Base-by-base conservation (phyloP, 805 yeast genomes). In the Metschnikowia aberdeeniae region DNA sequence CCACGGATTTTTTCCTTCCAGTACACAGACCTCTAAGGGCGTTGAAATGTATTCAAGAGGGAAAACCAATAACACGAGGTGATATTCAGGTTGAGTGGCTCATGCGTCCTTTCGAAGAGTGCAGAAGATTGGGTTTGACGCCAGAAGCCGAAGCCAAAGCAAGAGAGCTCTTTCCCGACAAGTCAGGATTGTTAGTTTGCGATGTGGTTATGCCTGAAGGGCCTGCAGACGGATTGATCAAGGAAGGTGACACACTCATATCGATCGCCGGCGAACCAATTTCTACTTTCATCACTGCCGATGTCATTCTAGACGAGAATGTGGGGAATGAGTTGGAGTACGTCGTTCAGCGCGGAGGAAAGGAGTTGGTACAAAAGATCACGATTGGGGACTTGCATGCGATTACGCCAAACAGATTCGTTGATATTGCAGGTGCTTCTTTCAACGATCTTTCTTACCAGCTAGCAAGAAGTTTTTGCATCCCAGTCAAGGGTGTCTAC, bases 1-100 rank as follows among this genome's bases (percentile, higher is more conserved):
- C 97, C 0, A 90, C 97, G 0, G 97, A 90, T 67, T 90, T 87
- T 68, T 90, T 90, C 60, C 66, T 90, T 41, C 97, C 97, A 0
- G 79, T 90, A 6, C 82, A 81, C 63, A 73, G 97, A 59, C 95
- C 90, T 1, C 66, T 80, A 49, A 78, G 97, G 52, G 96, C 97
- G 0, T 74, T 90, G 52, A 69, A 70, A 49, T 87, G 96, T 57
- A 66, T 89, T 20, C 95, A 86, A 62, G 56, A 65, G 2, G 59
- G 64, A 0, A 46, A 62, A 37, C 80, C 83, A 1, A 80, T 90
- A 34, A 80, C 95, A 0, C 78, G 97, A 67, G 97, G 97, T 50
- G 89, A 95, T 1, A 86, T 90, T 45, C 97, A 90, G 66, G 88
- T 84, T 2, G 95, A 87, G 56, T 90, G 96, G 96, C 65, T 77